Evolutionary conservation across 352 stramenopile genomes (phyloP).

Genomic region (Pythium folliculosum): DNA sequence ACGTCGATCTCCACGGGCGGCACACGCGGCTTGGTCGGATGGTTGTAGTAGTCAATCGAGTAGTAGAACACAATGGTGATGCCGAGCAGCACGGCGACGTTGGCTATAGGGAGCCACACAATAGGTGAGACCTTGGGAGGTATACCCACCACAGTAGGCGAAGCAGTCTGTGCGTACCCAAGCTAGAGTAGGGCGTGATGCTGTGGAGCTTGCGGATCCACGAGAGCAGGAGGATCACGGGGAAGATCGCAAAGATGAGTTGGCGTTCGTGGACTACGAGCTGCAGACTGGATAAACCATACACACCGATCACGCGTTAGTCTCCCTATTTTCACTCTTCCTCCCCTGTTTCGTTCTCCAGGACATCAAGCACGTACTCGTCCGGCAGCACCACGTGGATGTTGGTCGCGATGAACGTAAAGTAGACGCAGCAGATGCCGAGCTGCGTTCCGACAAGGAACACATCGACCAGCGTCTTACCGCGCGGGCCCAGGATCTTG

Average conservation of each 20-base stretch:
- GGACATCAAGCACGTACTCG: slow-evolving; percentile 34
- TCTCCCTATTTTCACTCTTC: too few species aligned
- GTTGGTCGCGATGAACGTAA: slow-evolving; percentile 84
- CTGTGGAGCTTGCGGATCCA: slow-evolving; percentile 74
- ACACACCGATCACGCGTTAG: background rate
- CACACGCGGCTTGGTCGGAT: slow-evolving; percentile 33
- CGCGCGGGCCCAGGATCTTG: slow-evolving; percentile 56
- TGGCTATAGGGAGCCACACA: slow-evolving; percentile 34
- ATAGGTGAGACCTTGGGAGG: background rate
- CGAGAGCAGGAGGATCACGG: slow-evolving; percentile 65
- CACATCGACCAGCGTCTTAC: slow-evolving; percentile 74
- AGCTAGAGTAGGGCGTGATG: slow-evolving; percentile 74
- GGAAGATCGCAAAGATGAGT: slow-evolving; percentile 76
- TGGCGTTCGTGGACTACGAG: slow-evolving; percentile 69
- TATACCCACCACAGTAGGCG: too few species aligned
- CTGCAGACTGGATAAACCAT: slow-evolving; percentile 39
- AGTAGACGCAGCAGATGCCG: slow-evolving; percentile 85
- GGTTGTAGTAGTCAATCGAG: slow-evolving; percentile 59
- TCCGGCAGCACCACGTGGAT: slow-evolving; percentile 72
- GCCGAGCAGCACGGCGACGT: slow-evolving; percentile 57
- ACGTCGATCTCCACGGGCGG: slow-evolving; percentile 32
- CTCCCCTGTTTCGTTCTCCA: too few species aligned
- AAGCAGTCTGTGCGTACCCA: slow-evolving; percentile 38
- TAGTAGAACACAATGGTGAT: slow-evolving; percentile 87
- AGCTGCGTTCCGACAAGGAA: slow-evolving; percentile 80